Evolutionary conservation across 352 stramenopile genomes (phyloP), one percentile per base, ranked within the genome.

Genomic region (Pythium apleroticum): DNA sequence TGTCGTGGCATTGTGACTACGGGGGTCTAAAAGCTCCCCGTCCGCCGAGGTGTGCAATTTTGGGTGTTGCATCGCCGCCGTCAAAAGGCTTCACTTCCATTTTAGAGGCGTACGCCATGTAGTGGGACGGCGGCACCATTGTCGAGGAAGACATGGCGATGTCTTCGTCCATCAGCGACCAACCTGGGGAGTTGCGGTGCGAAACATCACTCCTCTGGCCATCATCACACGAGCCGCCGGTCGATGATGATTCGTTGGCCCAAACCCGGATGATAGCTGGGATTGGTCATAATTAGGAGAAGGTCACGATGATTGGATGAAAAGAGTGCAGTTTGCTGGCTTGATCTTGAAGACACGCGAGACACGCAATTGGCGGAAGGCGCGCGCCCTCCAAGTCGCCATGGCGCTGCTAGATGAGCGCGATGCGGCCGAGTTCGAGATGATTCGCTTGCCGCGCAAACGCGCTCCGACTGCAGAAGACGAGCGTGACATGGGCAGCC

Each of bases 361-460:
- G 39, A 46, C 22, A 46, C 39, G 39, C 39, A 46, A 62, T 62
- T 54, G 49, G 48, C 48, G 27, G 48, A 48, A 43, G 45, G 43
- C 57, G 25, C 28, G 20, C 24, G 43, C 43, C 43, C 20, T 2
- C 19, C 17, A 24, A 22, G 46, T 20, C 15, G 54, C 33, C 3
- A 56, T 53, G 59, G 39, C 59, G 22, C 25, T 46, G 11, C 24
- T 30, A 31, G 31, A 30, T 28, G 50, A 28, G 4, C 20, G 43
- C 50, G 62, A 49, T 31, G 45, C 45, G 25, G 27, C 31, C 24
- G 53, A 68, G 20, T 62, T 50, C 45, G 55, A 69, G 65, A 66
- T 66, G 57, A 52, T 43, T 27, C 33, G 46, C 33, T 45, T 71
- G 28, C 57, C 65, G 33, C 58, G 65, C 24, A 71, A 66, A 58